A percentile compares a stretch with the other conserved stretches of the same genome.
These are phyloP conservation scores for Petunia axillaris DNA, from an alignment of 257 asterid species.

Conservation along the genomic window DNA sequence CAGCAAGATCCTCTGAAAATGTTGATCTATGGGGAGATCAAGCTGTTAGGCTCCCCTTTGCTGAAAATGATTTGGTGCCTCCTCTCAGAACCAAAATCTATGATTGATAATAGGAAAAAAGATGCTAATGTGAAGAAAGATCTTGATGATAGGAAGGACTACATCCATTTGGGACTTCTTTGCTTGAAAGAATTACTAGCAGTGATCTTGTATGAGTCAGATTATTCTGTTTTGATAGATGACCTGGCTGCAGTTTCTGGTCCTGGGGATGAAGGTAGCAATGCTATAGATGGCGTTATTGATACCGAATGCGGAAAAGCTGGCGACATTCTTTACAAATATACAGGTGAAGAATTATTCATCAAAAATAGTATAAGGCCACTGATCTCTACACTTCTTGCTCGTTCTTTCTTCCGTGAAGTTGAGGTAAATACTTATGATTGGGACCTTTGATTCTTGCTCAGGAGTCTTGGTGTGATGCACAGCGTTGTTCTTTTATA, in stretches of 20 bases:
- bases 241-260: conserved; percentile 56
- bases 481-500: not conserved
- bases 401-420: conserved; percentile 61
- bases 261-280: conserved; percentile 38
- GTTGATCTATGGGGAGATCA: conserved; percentile 67
- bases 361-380: conserved; percentile 57
- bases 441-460: conserved; percentile 3
- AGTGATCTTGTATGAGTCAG: conserved; percentile 49
- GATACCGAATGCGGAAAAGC: conserved; percentile 46
- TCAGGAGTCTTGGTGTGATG: not conserved
- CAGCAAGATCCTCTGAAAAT: conserved; percentile 66
- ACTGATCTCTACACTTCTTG: conserved; percentile 56
- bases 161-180: conserved; percentile 55
- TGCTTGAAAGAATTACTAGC: conserved; percentile 71
- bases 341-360: conserved; percentile 57
- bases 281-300: conserved; percentile 30
- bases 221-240: conserved; percentile 53
- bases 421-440: conserved; percentile 62
- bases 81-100: conserved; percentile 41
- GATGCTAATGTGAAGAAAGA: conserved; percentile 57
- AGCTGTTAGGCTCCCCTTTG: conserved; percentile 71
- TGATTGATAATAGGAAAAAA: conserved; percentile 49
- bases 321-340: conserved; percentile 53
- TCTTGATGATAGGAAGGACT: conserved; percentile 59
- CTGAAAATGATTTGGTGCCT: conserved; percentile 62